Base-by-base conservation (phyloP, 2,329 filamentous ascomycete species). In the Nothophaeocryptopus gaeumannii region DNA sequence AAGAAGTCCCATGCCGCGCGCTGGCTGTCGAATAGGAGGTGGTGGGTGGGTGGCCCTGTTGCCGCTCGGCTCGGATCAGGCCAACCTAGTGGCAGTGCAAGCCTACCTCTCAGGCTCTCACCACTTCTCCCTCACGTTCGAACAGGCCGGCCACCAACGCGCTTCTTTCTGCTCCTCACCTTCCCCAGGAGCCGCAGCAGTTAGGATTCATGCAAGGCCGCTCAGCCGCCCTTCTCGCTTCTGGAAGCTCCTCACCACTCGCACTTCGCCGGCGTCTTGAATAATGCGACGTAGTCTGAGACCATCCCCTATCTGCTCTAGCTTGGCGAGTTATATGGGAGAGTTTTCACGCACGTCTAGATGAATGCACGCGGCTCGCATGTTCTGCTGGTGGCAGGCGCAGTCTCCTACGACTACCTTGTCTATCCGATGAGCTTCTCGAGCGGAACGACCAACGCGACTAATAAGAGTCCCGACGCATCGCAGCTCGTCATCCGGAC, bases 371-470 rank as follows among this genome's bases (percentile, higher is more conserved):
- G 57, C 20, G 50, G 45, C 26, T 54, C 59, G 13, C 62, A 59
- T 44, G 55, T 56, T 30, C 48, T 67, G 49, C 55, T 64, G 37
- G 65, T 67, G 36, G 65, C 63, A 32, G 65, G 65, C 36, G 59
- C 56, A 39, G 63, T 67, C 29, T 64, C 64, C 11, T 64, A 65
- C 52, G 60, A 67, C 39, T 64, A 66, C 41, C 50, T 67, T 29
- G 47, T 67, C 38, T 66, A 62, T 53, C 63, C 61, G n/a, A 64
- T 58, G 56, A 51, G 39, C 10, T 10, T 39, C 15, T 8, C 15
- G 26, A 33, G 15, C 13, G 32, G 35, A n/a, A 31, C 45, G n/a
- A 49, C 45, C n/a, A 32, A 20, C 10, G 26, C 10, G 15, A 14
- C 47, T 20, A 41, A 45, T 16, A 50, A 59, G 20, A 50, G 46